Conservation (phyloP, 805 yeast species). For the Dipodascus geniculatus region DNA sequence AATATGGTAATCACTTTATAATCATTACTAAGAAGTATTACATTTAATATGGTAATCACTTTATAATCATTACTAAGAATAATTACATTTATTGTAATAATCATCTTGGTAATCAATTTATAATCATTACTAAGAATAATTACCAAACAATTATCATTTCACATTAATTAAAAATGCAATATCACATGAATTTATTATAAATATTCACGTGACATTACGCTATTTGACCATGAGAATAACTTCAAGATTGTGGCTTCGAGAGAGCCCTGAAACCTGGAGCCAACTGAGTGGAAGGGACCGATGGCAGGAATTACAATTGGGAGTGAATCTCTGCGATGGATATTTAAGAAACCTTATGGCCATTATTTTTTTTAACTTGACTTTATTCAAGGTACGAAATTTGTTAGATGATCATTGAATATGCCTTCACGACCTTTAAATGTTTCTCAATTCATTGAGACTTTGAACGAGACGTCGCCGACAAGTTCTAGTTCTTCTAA, state of each 20-base stretch:
- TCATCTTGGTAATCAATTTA: too few relatives aligned
- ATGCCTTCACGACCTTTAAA: constrained; percentile 15
- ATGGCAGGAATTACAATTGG: background rate
- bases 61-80: too few relatives aligned
- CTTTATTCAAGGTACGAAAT: background rate
- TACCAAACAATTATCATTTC: too few relatives aligned
- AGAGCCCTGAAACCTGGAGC: background rate
- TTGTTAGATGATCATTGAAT: background rate
- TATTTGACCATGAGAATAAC: background rate
- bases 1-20: too few relatives aligned
- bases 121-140: too few relatives aligned
- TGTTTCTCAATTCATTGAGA: constrained; percentile 24
- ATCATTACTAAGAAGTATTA: too few relatives aligned
- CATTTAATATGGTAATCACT: too few relatives aligned
- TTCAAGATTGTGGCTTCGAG: background rate
- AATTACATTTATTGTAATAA: too few relatives aligned
- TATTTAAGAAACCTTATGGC: background rate
- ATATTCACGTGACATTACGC: background rate
- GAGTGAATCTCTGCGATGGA: too few relatives aligned
- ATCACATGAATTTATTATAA: background rate
- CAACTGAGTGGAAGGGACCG: background rate
- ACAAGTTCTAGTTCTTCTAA: constrained; percentile 2
- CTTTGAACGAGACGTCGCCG: constrained; percentile 21
- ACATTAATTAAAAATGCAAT: background rate
- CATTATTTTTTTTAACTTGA: background rate